Conservation (phyloP, 306 rosid species). For the Trifolium subterraneum region DNA sequence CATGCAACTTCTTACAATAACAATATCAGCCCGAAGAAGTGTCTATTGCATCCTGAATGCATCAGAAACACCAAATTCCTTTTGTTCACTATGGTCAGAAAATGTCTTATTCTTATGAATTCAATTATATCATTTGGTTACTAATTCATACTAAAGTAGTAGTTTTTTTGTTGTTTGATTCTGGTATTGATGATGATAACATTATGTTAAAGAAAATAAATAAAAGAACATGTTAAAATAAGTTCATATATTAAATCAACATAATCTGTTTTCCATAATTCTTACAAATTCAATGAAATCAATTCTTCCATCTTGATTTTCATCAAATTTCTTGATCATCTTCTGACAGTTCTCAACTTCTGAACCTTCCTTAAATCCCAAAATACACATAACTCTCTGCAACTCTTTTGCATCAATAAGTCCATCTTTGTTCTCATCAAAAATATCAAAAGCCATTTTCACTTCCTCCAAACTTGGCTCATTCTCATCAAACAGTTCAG, state of each 20-base stretch:
- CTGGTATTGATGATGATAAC: conserved; percentile 14
- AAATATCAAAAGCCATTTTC: conserved; percentile 85
- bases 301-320: conserved; percentile 71
- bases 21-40: not conserved
- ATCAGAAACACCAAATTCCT: conserved; percentile 30
- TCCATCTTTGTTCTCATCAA: conserved; percentile 82
- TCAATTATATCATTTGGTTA: too few species aligned
- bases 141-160: too few species aligned
- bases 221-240: too few species aligned
- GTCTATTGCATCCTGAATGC: not conserved
- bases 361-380: conserved; percentile 65
- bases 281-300: conserved; percentile 77
- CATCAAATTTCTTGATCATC: conserved; percentile 71
- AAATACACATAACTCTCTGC: conserved; percentile 60
- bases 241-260: conserved; percentile 47
- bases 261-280: conserved; percentile 70
- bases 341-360: conserved; percentile 57
- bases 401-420: conserved; percentile 75
- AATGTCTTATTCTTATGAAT: too few species aligned
- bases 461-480: conserved; percentile 89
- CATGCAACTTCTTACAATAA: not conserved
- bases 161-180: conserved; percentile 12
- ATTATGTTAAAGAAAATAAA: conserved; percentile 9
- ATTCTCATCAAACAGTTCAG: conserved; percentile 71
- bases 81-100: not conserved